Conservation (phyloP, 768 basidiomycete species). For the Termitomyces heimii region DNA sequence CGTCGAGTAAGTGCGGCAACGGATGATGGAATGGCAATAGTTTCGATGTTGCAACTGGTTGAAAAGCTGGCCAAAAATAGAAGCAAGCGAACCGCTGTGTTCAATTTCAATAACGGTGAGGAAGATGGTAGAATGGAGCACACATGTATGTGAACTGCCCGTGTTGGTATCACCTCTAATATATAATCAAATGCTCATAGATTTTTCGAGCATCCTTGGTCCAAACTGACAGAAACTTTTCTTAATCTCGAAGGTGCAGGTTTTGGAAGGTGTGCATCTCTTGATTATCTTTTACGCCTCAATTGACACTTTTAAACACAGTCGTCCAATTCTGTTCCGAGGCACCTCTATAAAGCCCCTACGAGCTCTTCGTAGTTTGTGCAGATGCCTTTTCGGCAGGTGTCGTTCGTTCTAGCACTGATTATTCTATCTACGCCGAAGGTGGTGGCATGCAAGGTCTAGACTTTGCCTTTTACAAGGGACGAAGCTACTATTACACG, state of each 20-base stretch:
- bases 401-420: conserved; percentile 63
- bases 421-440: conserved; percentile 59
- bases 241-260: conserved; percentile 82
- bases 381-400: conserved; percentile 66
- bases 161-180: not conserved
- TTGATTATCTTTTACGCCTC: not conserved
- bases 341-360: conserved; percentile 56
- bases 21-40: conserved; percentile 40
- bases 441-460: conserved; percentile 49
- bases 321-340: conserved; percentile 74
- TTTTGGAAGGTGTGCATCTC: conserved; percentile 55
- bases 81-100: conserved; percentile 51
- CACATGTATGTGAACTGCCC: conserved; percentile 36
- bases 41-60: conserved; percentile 33
- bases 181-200: conserved; percentile 27
- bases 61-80: conserved; percentile 32
- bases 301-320: conserved; percentile 18
- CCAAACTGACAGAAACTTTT: conserved; percentile 57
- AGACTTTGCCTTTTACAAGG: conserved; percentile 75
- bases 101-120: conserved; percentile 86
- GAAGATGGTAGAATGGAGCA: conserved; percentile 75
- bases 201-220: conserved; percentile 74
- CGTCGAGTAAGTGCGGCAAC: conserved; percentile 72
- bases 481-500: conserved; percentile 74
- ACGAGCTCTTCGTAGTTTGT: conserved; percentile 45